Percentiles rank a stretch among this genome's conserved stretches.
Evolutionary conservation across 345 rosid genomes (phyloP).

Genomic region (Aurinia saxatilis): DNA sequence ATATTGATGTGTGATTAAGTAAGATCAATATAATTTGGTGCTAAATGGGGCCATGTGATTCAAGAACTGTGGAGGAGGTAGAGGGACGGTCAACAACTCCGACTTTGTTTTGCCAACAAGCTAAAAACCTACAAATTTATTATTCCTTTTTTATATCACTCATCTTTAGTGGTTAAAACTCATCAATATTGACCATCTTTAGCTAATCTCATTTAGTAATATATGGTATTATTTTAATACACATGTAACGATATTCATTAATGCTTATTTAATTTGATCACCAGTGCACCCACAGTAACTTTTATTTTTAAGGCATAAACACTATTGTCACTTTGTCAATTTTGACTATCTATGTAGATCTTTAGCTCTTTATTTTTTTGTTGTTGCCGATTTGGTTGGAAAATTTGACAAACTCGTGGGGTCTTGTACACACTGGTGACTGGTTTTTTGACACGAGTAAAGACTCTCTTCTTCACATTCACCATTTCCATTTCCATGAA

Average conservation of each 20-base stretch:
- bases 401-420: conserved; percentile 19
- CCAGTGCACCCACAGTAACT: conserved; percentile 12
- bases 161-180: conserved; percentile 5
- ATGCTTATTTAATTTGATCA: neutral
- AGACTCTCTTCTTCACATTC: conserved; percentile 9
- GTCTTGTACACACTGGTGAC: conserved; percentile 26
- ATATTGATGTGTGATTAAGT: neutral
- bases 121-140: conserved; percentile 14
- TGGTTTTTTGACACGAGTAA: conserved; percentile 20
- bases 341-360: conserved; percentile 5
- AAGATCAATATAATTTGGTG: neutral
- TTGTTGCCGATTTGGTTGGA: too few relatives aligned
- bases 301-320: neutral
- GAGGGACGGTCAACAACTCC: conserved; percentile 69
- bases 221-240: neutral
- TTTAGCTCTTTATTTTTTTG: neutral
- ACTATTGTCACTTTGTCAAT: conserved; percentile 1
- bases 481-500: conserved; percentile 12
- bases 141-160: neutral
- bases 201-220: neutral
- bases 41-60: neutral
- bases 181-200: neutral
- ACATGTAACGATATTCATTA: neutral
- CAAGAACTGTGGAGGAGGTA: conserved; percentile 22
- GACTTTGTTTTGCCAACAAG: conserved; percentile 59